Base-by-base conservation (phyloP, 2,329 filamentous ascomycete genomes). In the Biscogniauxia marginata region DNA sequence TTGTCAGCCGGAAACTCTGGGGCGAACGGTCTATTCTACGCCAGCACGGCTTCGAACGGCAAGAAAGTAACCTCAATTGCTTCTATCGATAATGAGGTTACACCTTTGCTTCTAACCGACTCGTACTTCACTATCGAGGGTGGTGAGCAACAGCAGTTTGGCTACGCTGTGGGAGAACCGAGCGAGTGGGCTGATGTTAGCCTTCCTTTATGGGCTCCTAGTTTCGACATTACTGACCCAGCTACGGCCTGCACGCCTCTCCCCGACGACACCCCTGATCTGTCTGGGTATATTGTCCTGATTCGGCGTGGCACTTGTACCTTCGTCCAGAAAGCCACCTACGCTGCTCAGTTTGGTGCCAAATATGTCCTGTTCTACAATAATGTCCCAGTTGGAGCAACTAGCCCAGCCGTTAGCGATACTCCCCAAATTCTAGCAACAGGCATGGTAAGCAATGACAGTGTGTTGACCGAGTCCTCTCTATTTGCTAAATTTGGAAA, bases 331-430 rank as follows among this genome's bases (percentile, higher is more conserved):
- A 87, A 88, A 73, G 78, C 77, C 1, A 65, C 72, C 44, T 82
- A 84, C 56, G 80, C 81, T 4, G 78, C 73, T 2, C 76, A 74
- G 6, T 76, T 76, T 49, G 85, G 85, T 9, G 85, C 83, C 50
- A 79, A 81, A 65, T 85, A 86, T 60, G 70, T 88, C 53, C 70
- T 88, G 61, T 74, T 85, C 63, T 88, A 87, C 71, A 87, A 87
- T 75, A 84, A 82, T 59, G 70, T 68, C 4, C 59, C 63, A 6
- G 74, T 71, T 13, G 71, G 76, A 2, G 60, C 66, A 4, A 58
- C 64, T 7, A 72, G 75, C 9, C 69, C 75, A 39, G 70, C 74
- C 3, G 59, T 65, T 0, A 24, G 46, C 1, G 65, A 51, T 6
- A 66, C 67, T 8, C 6, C 55, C 19, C 47, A 51, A 9, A 56